phyloP scores from a whole-genome alignment of 139 green algal species.

The Micromonas commoda region DNA sequence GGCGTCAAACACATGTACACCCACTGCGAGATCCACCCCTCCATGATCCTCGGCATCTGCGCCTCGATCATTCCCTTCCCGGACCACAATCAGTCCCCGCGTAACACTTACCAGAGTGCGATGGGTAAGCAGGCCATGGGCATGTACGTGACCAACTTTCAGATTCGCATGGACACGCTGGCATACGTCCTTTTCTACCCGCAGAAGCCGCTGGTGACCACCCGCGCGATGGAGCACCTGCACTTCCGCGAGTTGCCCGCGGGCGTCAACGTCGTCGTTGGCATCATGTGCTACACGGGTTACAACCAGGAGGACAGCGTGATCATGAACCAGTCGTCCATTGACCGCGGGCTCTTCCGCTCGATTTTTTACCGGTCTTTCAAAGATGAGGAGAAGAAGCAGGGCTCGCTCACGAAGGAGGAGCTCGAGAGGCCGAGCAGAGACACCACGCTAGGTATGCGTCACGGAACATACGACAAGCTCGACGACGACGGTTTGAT shows the following conservation, averaged over 20 bases:
- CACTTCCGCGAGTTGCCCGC: constrained; percentile 63
- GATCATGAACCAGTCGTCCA: constrained; percentile 93
- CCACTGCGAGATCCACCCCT: constrained; percentile 97
- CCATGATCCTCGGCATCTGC: constrained; percentile 97
- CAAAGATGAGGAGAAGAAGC: constrained; percentile 54
- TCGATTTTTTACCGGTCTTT: constrained; percentile 93
- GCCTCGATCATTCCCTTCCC: constrained; percentile 98
- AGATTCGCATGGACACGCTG: constrained; percentile 54
- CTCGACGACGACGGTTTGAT: constrained; percentile 93
- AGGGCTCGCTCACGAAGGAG: constrained; percentile 51
- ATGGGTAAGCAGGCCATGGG: constrained; percentile 84
- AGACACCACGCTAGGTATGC: constrained; percentile 53
- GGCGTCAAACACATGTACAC: constrained; percentile 68
- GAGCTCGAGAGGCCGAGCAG: constrained; percentile 79
- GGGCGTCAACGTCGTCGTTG: constrained; percentile 85
- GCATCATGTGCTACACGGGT: constrained; percentile 91
- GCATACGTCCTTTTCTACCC: constrained; percentile 92
- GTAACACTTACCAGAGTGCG: constrained; percentile 91
- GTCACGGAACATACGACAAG: constrained; percentile 88
- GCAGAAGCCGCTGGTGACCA: constrained; percentile 80
- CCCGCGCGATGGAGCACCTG: constrained; percentile 51
- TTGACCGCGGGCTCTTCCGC: constrained; percentile 94
- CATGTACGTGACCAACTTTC: constrained; percentile 80
- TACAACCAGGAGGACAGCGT: constrained; percentile 99
- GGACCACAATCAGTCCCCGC: constrained; percentile 90